Base-by-base conservation (phyloP, 2,329 filamentous ascomycete genomes). In the Calonectria leucothoes region DNA sequence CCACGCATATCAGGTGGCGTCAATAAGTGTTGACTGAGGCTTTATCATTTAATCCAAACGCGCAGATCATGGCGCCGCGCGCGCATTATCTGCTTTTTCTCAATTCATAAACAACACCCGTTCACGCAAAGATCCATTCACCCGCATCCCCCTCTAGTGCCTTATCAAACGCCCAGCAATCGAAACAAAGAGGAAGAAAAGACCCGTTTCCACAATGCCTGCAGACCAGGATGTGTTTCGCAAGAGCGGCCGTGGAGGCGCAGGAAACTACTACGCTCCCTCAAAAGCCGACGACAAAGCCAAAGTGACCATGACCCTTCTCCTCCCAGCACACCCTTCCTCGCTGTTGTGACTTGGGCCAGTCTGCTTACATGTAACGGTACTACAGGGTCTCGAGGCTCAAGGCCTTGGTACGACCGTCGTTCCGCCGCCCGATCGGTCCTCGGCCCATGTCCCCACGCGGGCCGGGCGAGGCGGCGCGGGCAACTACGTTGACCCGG, bases 191-290 rank as follows among this genome's bases (percentile, higher is more conserved):
- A 49, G 5, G 45, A 25, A 59, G 6, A 70, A 42, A 10, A 52
- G 20, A 8, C 29, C 51, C 42, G n/a, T 31, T 35, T 31, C 59
- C 17, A 31, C 29, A 29, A 81, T 81, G 75, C 63, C 80, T 45
- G 71, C 77, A 69, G 78, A 82, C 45, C 77, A 81, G 71, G 89
- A 89, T 77, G 85, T 85, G 65, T 89, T 88, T 76, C 86, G 86
- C 76, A 87, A 86, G 72, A 86, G 88, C 51, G 91, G 92, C 70
- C 89, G 92, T 63, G 92, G 92, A 68, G 92, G 92, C 64, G 91
- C 91, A 7, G 92, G 92, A 66, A 93, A 93, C 83, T 92, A 89
- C 81, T 88, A 88, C 79, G 86, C 86, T 79, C 86, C 88, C 75
- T 86, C 88, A 76, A 87, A 91, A 71, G 82, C 89, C 31, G 86